Conservation (phyloP, 352 stramenopile genomes). For the Elongisporangium prolatum region DNA sequence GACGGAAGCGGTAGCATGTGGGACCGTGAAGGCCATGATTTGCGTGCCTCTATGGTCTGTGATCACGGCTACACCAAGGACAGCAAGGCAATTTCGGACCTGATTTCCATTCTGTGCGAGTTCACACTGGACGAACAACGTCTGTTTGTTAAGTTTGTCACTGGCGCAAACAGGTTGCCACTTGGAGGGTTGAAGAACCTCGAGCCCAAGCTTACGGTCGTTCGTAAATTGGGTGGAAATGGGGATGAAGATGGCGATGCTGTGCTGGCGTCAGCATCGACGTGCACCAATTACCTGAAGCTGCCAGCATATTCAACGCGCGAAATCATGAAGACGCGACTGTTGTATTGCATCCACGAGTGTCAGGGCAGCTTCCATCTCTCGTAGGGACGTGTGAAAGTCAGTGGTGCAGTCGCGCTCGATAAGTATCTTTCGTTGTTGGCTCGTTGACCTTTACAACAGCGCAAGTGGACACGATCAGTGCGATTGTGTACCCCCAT, state of each 20-base stretch:
- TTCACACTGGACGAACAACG: slow-evolving; percentile 64
- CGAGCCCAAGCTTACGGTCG: slow-evolving; percentile 85
- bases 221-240: slow-evolving; percentile 58
- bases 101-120: slow-evolving; percentile 75
- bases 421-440: too few species aligned
- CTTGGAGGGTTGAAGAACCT: slow-evolving; percentile 78
- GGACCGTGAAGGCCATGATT: slow-evolving; percentile 58
- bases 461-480: too few species aligned
- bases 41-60: slow-evolving; percentile 79
- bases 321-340: slow-evolving; percentile 55
- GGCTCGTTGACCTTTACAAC: too few species aligned
- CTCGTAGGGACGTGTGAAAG: too few species aligned
- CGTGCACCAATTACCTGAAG: slow-evolving; percentile 90
- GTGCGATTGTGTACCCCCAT: too few species aligned
- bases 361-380: slow-evolving; percentile 82
- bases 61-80: slow-evolving; percentile 75
- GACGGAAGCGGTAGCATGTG: slow-evolving; percentile 47
- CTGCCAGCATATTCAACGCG: slow-evolving; percentile 87
- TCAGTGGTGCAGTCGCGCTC: too few species aligned
- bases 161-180: slow-evolving; percentile 79
- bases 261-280: slow-evolving; percentile 81
- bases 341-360: slow-evolving; percentile 84
- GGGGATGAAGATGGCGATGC: slow-evolving; percentile 30
- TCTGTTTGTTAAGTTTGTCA: slow-evolving; percentile 89
- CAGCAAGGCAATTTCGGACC: slow-evolving; percentile 60